Evolutionary conservation across 306 rosid genomes (phyloP), one percentile per base, ranked within the genome.

Genomic region (Lotus japonicus): DNA sequence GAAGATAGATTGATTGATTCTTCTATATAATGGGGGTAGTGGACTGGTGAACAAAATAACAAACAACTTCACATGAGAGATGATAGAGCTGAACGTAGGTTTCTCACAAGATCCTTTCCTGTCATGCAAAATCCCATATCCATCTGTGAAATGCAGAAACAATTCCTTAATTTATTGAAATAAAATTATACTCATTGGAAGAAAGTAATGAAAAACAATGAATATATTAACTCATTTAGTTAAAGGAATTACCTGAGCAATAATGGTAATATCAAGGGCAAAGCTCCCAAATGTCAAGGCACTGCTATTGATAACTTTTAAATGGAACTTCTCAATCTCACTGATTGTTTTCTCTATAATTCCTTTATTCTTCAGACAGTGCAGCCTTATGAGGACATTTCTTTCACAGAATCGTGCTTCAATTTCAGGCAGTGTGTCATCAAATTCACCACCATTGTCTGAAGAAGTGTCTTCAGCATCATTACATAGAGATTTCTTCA

Each of bases 351-450:
- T 86, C 66, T 88, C 89, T 36, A 88, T 66, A 11, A 90, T 66
- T 51, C 95, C 97, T 78, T 79, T 81, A 54, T 71, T 80, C 79
- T 90, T 94, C 83, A 82, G 85, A 72, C 98, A 94, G 68, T 94
- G 98, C 50, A 94, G 69, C 77, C 98, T 80, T 64, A 94, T 77
- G 43, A 94, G 89, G 14, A 94, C 97, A 71, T 71, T 85, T 56
- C 88, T 85, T 52, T 90, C 98, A 18, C 89, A 90, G 31, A 88
- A 50, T 76, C 97, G 74, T 9, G 90, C 98, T 80, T 90, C 98
- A 44, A 94, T 88, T 77, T 94, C 95, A 2, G 97, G 98, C 0
- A 94, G 80, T 61, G 85, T 72, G 57, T 82, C 94, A 2, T 84
- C 72, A 51, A 64, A 56, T 2, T 84, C 28, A 39, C 62, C 4